Percentiles rank a stretch among this genome's conserved stretches.
Conservation (phyloP, 2,329 filamentous ascomycete species). For the Sphaerulina populicola region DNA sequence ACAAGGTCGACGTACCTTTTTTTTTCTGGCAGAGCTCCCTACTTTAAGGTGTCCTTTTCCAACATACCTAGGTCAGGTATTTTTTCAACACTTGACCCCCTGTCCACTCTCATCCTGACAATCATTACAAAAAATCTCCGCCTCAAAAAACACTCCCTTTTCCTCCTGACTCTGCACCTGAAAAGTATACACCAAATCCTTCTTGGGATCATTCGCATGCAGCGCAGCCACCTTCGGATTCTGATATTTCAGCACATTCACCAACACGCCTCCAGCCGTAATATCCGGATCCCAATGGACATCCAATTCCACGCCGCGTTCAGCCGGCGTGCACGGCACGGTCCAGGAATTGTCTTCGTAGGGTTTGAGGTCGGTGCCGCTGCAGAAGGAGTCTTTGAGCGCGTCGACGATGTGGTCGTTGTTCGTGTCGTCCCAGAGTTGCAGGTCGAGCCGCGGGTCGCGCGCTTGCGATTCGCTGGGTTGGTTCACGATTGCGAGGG, state of each 20-base stretch:
- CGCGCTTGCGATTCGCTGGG: neutral
- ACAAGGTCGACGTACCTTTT: too few species aligned
- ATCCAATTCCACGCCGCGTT: constrained; percentile 12
- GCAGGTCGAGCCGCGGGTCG: constrained; percentile 10
- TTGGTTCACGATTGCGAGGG: constrained; percentile 2
- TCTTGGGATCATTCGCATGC: constrained; percentile 10
- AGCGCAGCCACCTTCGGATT: too few species aligned
- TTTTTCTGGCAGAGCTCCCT: too few species aligned
- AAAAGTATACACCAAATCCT: constrained; percentile 13
- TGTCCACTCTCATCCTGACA: constrained; percentile 5
- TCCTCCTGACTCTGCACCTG: constrained; percentile 4
- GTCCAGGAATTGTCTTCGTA: constrained; percentile 13
- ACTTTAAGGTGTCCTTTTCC: too few species aligned
- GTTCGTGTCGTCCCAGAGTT: constrained; percentile 14
- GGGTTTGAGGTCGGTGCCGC: constrained; percentile 10
- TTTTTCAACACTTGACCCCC: constrained; percentile 12
- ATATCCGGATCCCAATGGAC: constrained; percentile 12
- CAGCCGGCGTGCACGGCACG: constrained; percentile 8
- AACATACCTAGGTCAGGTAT: too few species aligned
- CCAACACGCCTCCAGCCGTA: constrained; percentile 5
- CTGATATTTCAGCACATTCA: constrained; percentile 13
- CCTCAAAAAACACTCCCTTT: constrained; percentile 12
- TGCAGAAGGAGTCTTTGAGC: constrained; percentile 13
- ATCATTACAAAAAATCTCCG: constrained; percentile 10
- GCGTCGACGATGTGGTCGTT: constrained; percentile 13